Conservation (phyloP, 169 alveolate species). For the Eimeria brunetti region DNA sequence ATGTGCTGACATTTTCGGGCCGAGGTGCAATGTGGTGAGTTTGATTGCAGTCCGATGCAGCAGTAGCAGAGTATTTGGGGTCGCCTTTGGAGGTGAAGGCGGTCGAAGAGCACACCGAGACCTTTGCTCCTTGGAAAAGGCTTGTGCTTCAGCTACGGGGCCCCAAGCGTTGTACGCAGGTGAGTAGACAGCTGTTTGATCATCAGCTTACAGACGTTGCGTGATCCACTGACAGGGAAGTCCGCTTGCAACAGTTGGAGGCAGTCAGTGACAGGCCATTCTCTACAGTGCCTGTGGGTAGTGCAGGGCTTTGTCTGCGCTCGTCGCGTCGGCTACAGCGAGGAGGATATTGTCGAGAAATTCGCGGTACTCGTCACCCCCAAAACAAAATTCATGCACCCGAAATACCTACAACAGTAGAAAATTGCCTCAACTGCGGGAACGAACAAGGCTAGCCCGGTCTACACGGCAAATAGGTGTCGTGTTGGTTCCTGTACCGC, state of each 20-base stretch:
- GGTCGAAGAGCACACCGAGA: slow-evolving; percentile 53
- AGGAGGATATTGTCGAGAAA: slow-evolving; percentile 44
- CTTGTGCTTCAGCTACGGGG: slow-evolving; percentile 48
- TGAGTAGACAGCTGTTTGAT: not conserved
- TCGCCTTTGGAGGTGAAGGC: slow-evolving; percentile 59
- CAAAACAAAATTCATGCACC: not conserved
- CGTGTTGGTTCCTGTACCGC: not conserved
- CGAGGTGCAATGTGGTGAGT: not conserved
- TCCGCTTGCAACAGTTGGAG: not conserved
- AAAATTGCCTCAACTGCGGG: not conserved
- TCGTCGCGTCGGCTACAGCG: slow-evolving; percentile 69
- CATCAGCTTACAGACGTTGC: not conserved
- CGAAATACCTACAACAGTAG: not conserved
- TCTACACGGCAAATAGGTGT: not conserved
- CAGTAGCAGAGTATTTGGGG: slow-evolving; percentile 38
- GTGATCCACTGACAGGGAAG: not conserved
- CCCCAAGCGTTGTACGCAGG: slow-evolving; percentile 24
- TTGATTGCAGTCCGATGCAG: slow-evolving; percentile 2
- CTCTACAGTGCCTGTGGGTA: not conserved
- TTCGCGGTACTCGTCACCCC: not conserved
- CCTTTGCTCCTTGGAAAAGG: slow-evolving; percentile 71
- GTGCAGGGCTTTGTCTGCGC: slow-evolving; percentile 63
- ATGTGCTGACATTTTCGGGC: not conserved
- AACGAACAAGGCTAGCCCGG: not conserved
- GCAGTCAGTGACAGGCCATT: not conserved